These are phyloP conservation scores for Haplosporangium sp. DNA, from an alignment of 371 early-diverging fungal genomes.

Conservation along the genomic window DNA sequence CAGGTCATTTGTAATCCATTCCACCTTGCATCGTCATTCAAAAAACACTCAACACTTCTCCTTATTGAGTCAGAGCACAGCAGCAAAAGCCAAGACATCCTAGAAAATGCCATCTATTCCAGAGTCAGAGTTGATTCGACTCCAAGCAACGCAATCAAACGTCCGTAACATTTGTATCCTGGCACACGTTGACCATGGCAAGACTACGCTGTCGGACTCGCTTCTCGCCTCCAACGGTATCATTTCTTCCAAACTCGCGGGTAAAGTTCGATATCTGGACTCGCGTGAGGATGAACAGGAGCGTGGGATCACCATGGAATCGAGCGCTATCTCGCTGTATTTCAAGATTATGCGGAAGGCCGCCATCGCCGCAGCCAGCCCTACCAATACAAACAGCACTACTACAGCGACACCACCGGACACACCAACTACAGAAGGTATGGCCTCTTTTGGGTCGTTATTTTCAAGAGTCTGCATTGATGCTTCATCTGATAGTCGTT, in stretches of 20 bases:
- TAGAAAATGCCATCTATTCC: slow-evolving; percentile 44
- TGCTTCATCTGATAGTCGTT: neutral
- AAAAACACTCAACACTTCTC: neutral
- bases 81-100: neutral
- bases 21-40: too few relatives aligned
- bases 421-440: slow-evolving; percentile 14
- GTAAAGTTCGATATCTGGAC: slow-evolving; percentile 99
- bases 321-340: slow-evolving; percentile 93
- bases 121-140: slow-evolving; percentile 52
- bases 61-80: neutral
- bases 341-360: slow-evolving; percentile 73
- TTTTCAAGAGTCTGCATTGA: too few relatives aligned
- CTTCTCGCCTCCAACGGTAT: slow-evolving; percentile 98
- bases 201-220: slow-evolving; percentile 99
- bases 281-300: slow-evolving; percentile 99
- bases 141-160: slow-evolving; percentile 71
- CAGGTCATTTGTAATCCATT: too few relatives aligned
- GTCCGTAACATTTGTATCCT: slow-evolving; percentile 97
- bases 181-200: slow-evolving; percentile 99
- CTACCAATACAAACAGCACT: too few relatives aligned
- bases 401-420: neutral
- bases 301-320: slow-evolving; percentile 99
- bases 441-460: too few relatives aligned
- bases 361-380: slow-evolving; percentile 17
- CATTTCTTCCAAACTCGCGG: slow-evolving; percentile 96